A percentile compares a stretch with the other conserved stretches of the same genome.
phyloP scores from a whole-genome alignment of 805 yeast species.

The Metschnikowia amazonensis region DNA sequence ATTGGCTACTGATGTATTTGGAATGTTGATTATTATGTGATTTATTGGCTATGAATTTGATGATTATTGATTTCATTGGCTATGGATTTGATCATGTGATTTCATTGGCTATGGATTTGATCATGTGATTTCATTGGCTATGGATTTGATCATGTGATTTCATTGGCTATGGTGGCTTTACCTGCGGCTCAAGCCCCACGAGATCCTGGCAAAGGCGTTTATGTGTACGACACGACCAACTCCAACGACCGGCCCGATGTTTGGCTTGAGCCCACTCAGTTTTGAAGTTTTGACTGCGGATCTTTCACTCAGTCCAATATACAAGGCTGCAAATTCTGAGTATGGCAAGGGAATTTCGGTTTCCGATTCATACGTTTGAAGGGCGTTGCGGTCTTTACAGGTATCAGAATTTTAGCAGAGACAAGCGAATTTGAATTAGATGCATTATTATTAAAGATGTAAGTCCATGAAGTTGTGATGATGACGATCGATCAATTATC shows the following conservation, averaged over 20 bases:
- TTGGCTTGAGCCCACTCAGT: conserved; percentile 87
- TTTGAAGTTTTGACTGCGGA: conserved; percentile 91
- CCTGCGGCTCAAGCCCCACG: conserved; percentile 63
- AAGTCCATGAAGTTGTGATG: too few species aligned
- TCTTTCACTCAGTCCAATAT: conserved; percentile 80
- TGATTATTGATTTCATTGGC: too few species aligned
- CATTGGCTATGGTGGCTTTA: conserved; percentile 59
- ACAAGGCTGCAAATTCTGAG: conserved; percentile 73
- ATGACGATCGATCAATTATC: too few species aligned
- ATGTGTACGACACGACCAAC: conserved; percentile 56
- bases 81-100: too few species aligned
- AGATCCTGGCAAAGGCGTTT: conserved; percentile 57
- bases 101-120: too few species aligned
- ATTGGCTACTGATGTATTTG: conserved; percentile 29
- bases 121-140: too few species aligned
- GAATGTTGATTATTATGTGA: background rate
- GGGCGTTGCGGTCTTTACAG: conserved; percentile 76
- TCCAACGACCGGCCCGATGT: conserved; percentile 80
- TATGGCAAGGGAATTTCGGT: conserved; percentile 81
- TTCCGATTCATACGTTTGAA: conserved; percentile 86
- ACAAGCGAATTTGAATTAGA: conserved; percentile 50
- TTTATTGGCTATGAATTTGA: too few species aligned
- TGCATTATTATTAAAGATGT: too few species aligned
- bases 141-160: too few species aligned
- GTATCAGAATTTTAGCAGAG: conserved; percentile 77